phyloP scores from a whole-genome alignment of 495 filamentous ascomycete species.

The Xylaria curta region DNA sequence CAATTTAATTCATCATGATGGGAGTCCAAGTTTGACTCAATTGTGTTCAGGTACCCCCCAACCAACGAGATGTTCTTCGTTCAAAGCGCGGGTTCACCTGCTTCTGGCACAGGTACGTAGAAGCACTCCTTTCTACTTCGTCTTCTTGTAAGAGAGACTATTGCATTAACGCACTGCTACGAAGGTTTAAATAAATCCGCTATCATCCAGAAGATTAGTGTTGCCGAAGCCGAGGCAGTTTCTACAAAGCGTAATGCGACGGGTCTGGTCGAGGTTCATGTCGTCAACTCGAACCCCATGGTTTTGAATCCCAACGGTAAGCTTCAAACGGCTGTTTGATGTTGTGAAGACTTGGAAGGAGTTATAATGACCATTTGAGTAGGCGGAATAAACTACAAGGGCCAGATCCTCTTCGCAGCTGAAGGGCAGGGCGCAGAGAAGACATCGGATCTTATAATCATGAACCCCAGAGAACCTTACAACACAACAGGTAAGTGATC shows the following conservation, averaged over 20 bases:
- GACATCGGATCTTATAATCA: constrained; percentile 50
- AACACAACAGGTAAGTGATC: constrained; percentile 48
- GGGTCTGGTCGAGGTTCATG: constrained; percentile 48
- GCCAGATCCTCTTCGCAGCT: constrained; percentile 51
- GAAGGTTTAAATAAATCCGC: constrained; percentile 55
- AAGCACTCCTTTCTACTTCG: not conserved
- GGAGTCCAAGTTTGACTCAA: constrained; percentile 33
- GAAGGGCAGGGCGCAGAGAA: constrained; percentile 55
- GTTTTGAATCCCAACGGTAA: constrained; percentile 60
- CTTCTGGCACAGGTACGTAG: constrained; percentile 48
- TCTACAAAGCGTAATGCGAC: constrained; percentile 48
- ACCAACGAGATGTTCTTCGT: constrained; percentile 61
- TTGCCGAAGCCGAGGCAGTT: constrained; percentile 48
- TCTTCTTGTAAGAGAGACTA: not conserved
- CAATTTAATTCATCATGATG: not conserved
- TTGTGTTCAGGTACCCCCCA: constrained; percentile 32
- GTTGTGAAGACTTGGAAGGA: not conserved
- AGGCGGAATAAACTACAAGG: constrained; percentile 58
- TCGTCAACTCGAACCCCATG: constrained; percentile 43
- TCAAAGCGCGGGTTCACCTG: constrained; percentile 55
- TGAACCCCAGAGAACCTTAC: constrained; percentile 56
- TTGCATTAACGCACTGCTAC: not conserved
- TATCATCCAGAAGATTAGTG: constrained; percentile 56
- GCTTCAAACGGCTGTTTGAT: not conserved
- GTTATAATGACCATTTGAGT: not conserved